Evolutionary conservation across 768 basidiomycete genomes (phyloP).

Genomic region (Agrocybe praecox): DNA sequence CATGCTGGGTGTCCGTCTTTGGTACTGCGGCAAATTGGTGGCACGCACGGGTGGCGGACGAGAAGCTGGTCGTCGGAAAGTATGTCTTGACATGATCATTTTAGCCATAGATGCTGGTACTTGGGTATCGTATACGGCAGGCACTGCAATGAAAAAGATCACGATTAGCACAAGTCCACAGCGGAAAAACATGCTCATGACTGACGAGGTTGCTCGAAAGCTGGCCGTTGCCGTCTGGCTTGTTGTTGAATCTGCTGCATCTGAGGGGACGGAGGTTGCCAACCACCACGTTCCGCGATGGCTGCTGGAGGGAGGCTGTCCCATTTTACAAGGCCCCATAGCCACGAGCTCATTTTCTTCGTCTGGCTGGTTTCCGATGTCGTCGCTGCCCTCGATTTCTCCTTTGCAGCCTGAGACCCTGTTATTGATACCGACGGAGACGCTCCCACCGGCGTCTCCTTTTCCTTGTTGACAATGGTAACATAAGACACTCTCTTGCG

Average conservation of each 20-base stretch:
- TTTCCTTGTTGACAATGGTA: constrained; percentile 8
- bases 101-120: constrained; percentile 39
- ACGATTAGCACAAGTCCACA: neutral
- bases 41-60: constrained; percentile 31
- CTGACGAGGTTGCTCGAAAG: constrained; percentile 35
- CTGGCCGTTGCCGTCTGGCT: constrained; percentile 26
- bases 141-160: constrained; percentile 17
- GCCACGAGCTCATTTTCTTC: constrained; percentile 18
- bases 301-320: constrained; percentile 27
- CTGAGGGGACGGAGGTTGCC: constrained; percentile 15
- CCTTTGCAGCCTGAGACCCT: constrained; percentile 5
- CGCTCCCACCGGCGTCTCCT: constrained; percentile 7
- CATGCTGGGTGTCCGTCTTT: constrained; percentile 24
- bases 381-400: constrained; percentile 1
- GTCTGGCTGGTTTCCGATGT: neutral
- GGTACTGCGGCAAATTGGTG: constrained; percentile 25
- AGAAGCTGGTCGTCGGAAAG: constrained; percentile 30
- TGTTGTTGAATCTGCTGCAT: constrained; percentile 23
- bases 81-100: constrained; percentile 41
- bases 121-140: constrained; percentile 32
- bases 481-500: constrained; percentile 12
- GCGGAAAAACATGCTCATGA: constrained; percentile 12
- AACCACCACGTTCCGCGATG: constrained; percentile 8
- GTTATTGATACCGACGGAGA: constrained; percentile 6
- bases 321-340: constrained; percentile 33